Evolutionary conservation across 2,329 filamentous ascomycete species (phyloP).

Genomic region (Aspergillus costaricaensis): DNA sequence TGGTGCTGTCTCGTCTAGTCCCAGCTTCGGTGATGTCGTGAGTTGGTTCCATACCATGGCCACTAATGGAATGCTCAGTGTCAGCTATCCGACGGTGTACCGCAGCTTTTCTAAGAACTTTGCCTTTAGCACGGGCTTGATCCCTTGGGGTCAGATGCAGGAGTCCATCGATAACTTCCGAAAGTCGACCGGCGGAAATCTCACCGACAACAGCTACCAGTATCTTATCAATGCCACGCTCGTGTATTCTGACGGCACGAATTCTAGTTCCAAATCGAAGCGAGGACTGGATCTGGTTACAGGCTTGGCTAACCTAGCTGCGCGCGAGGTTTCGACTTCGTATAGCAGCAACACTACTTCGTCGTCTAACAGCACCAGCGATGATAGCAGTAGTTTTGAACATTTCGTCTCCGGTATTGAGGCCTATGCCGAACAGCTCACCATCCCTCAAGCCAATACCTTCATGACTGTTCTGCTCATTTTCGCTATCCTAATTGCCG

Average conservation of each 20-base stretch:
- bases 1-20: constrained; percentile 69
- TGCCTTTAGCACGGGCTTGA: constrained; percentile 80
- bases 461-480: constrained; percentile 94
- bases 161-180: constrained; percentile 82
- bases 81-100: constrained; percentile 84
- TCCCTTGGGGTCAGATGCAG: constrained; percentile 82
- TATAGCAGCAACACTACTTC: constrained; percentile 45
- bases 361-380: constrained; percentile 27
- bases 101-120: constrained; percentile 91
- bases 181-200: constrained; percentile 76
- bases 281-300: constrained; percentile 55
- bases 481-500: constrained; percentile 81
- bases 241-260: constrained; percentile 64
- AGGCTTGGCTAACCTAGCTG: constrained; percentile 50
- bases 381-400: constrained; percentile 45
- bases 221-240: constrained; percentile 76
- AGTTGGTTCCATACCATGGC: constrained; percentile 93
- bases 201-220: constrained; percentile 75
- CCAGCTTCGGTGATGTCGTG: constrained; percentile 81
- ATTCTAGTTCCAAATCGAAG: constrained; percentile 52
- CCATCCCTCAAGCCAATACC: constrained; percentile 83
- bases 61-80: constrained; percentile 94
- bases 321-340: constrained; percentile 51
- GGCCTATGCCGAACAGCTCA: constrained; percentile 78
- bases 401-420: constrained; percentile 72